These are phyloP conservation scores for Epichloe brachyelytri DNA, from an alignment of 2,329 filamentous ascomycete genomes.

Conservation along the genomic window DNA sequence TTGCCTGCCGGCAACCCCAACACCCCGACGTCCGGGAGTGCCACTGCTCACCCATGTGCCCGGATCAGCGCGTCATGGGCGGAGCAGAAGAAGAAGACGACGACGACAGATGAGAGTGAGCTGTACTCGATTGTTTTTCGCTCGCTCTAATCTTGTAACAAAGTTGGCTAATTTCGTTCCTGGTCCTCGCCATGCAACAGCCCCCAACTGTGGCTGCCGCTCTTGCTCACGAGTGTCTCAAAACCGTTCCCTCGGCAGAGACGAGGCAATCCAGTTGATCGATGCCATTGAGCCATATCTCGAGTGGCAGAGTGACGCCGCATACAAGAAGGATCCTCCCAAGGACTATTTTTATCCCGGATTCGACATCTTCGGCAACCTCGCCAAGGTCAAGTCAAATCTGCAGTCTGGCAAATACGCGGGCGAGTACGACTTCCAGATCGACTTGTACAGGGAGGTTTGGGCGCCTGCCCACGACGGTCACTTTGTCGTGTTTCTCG, in stretches of 20 bases:
- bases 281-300: constrained; percentile 27
- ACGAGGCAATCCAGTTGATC: constrained; percentile 22
- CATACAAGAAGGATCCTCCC: constrained; percentile 38
- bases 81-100: constrained; percentile 1
- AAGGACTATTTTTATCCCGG: constrained; percentile 33
- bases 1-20: constrained; percentile 22
- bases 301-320: constrained; percentile 34
- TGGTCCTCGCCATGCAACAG: constrained; percentile 7
- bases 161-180: not conserved
- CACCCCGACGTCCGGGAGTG: constrained; percentile 14
- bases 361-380: constrained; percentile 31
- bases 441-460: constrained; percentile 39
- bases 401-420: constrained; percentile 28
- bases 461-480: constrained; percentile 44
- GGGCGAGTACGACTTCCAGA: constrained; percentile 42
- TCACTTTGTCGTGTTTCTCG: constrained; percentile 33
- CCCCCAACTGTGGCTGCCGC: constrained; percentile 21
- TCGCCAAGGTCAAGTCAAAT: constrained; percentile 32
- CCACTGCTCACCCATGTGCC: constrained; percentile 6
- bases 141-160: not conserved
- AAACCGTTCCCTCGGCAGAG: constrained; percentile 24
- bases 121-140: not conserved
- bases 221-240: constrained; percentile 24
- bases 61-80: constrained; percentile 7
- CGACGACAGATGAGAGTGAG: not conserved